Conservation (phyloP, 345 rosid genomes). For the Eutrema yunnanense region DNA sequence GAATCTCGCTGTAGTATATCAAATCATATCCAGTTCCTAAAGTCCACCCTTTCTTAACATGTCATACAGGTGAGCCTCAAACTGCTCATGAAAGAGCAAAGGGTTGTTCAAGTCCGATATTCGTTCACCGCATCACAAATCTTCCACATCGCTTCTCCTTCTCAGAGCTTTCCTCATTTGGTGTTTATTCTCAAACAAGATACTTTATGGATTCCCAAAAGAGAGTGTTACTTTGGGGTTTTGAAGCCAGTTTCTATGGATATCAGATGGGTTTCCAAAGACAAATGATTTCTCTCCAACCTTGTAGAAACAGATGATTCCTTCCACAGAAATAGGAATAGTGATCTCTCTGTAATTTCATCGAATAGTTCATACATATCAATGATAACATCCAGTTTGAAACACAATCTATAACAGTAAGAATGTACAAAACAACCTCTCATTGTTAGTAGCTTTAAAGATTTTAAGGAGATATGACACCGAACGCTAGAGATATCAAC, state of each 20-base stretch:
- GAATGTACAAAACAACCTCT: not conserved
- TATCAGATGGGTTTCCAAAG: not conserved
- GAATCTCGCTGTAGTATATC: not conserved
- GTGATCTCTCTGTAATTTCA: constrained; percentile 13
- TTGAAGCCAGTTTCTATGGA: constrained; percentile 2
- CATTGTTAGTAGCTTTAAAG: not conserved
- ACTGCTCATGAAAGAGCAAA: not conserved
- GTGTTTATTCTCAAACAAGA: not conserved
- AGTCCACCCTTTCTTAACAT: not conserved
- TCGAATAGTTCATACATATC: not conserved
- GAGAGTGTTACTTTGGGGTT: not conserved
- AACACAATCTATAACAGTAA: not conserved
- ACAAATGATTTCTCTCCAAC: not conserved
- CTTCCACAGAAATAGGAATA: not conserved
- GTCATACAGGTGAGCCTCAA: not conserved
- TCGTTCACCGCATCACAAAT: not conserved
- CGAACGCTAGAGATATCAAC: constrained; percentile 70
- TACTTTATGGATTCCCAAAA: not conserved
- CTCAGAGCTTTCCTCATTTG: not conserved
- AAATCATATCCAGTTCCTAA: not conserved
- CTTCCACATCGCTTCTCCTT: not conserved
- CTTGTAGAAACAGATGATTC: constrained; percentile 15
- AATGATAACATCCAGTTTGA: not conserved
- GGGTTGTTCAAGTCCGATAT: not conserved
- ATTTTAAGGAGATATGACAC: constrained; percentile 40